Percentiles rank a stretch among this genome's conserved stretches.
phyloP scores from a whole-genome alignment of 306 rosid species.

The Clitoria ternatea region DNA sequence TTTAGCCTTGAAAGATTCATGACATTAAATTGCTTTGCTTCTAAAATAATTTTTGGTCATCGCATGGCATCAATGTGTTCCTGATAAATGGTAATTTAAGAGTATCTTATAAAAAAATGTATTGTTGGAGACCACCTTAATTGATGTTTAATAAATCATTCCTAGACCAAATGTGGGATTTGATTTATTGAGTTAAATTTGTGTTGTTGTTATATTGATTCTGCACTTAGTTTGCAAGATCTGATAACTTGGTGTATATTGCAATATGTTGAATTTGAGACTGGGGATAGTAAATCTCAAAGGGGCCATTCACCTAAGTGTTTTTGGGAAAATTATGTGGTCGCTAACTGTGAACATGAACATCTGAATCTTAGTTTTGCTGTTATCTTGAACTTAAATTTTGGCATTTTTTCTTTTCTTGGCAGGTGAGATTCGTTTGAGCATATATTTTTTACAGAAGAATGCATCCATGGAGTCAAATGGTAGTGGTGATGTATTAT shows the following conservation, averaged over 20 bases:
- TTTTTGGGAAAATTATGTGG: constrained; percentile 5
- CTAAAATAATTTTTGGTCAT: not conserved
- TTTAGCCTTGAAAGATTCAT: not conserved
- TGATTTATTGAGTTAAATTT: not conserved
- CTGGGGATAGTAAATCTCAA: not conserved
- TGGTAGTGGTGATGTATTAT: constrained; percentile 25
- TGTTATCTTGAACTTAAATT: constrained; percentile 7
- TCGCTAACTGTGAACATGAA: not conserved
- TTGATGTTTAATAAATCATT: not conserved
- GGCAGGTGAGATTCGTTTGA: constrained; percentile 84
- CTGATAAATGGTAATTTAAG: not conserved
- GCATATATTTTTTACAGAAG: constrained; percentile 47
- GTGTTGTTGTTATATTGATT: constrained; percentile 10
- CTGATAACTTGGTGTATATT: not conserved
- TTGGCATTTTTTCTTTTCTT: constrained; percentile 3
- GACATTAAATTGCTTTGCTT: not conserved
- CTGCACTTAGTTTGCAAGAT: not conserved
- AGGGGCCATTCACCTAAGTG: not conserved
- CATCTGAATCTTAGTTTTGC: not conserved
- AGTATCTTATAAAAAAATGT: not conserved
- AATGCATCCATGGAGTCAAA: constrained; percentile 39
- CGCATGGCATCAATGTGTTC: not conserved
- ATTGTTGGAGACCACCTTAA: not conserved
- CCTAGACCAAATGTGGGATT: not conserved
- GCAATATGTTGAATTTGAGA: constrained; percentile 1